phyloP scores from a whole-genome alignment of 176 grass and related monocot species.

The Urochloa ruziziensis region DNA sequence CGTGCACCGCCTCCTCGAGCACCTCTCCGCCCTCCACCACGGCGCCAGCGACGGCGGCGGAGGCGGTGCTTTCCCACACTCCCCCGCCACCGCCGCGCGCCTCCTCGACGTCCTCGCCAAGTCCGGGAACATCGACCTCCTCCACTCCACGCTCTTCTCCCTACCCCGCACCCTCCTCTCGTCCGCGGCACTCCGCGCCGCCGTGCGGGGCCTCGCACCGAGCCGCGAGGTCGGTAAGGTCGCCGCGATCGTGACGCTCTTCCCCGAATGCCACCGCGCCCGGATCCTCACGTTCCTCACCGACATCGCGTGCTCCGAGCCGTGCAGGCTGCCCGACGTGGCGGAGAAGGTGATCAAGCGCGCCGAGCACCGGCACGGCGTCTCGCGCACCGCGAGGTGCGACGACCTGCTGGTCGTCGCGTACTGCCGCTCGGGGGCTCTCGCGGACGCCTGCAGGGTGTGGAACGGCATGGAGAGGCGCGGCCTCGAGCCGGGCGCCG shows the following conservation, averaged over 20 bases:
- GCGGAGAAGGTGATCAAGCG: conserved; percentile 58
- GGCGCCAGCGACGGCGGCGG: not conserved
- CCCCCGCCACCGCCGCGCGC: conserved; percentile 56
- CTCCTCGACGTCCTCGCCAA: conserved; percentile 62
- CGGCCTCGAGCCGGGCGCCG: conserved; percentile 47
- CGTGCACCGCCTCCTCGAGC: conserved; percentile 69
- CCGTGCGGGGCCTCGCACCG: conserved; percentile 43
- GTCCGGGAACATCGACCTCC: conserved; percentile 61
- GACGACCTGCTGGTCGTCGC: conserved; percentile 52
- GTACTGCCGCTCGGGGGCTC: conserved; percentile 57
- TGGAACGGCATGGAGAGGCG: conserved; percentile 63
- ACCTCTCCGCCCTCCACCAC: conserved; percentile 43
- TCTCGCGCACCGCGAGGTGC: conserved; percentile 43
- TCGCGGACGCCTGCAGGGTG: conserved; percentile 59
- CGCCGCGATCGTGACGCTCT: conserved; percentile 47
- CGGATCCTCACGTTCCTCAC: conserved; percentile 45
- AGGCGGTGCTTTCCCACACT: conserved; percentile 44
- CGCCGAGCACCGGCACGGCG: conserved; percentile 46
- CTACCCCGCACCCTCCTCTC: conserved; percentile 39
- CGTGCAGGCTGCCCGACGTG: conserved; percentile 57
- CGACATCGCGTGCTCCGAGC: conserved; percentile 46
- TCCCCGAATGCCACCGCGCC: conserved; percentile 20
- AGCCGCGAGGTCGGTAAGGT: conserved; percentile 65
- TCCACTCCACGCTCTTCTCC: conserved; percentile 51
- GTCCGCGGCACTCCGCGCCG: conserved; percentile 35